These are phyloP conservation scores for Tolypocladium album DNA, from an alignment of 2,329 filamentous ascomycete genomes.

Conservation along the genomic window DNA sequence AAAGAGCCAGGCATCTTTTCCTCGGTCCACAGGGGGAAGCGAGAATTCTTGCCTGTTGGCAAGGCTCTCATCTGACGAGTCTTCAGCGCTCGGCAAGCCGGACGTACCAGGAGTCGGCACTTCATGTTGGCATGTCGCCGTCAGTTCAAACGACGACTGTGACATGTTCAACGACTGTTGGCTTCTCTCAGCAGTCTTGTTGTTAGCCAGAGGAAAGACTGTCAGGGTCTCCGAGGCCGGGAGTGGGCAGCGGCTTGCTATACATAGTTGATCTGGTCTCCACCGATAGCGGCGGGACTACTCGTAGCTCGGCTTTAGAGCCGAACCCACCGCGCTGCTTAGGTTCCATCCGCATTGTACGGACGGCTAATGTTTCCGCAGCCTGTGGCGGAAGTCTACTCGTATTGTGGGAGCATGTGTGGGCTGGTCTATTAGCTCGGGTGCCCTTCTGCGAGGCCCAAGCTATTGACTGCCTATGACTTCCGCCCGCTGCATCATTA, in stretches of 20 bases:
- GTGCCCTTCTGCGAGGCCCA: no score
- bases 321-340: not conserved
- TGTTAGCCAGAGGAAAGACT: not conserved
- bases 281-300: not conserved
- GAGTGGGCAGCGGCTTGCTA: not conserved
- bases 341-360: not conserved
- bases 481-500: no score
- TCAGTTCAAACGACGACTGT: not conserved
- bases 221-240: not conserved
- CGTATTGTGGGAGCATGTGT: no score
- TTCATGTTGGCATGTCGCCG: not conserved
- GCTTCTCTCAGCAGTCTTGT: not conserved
- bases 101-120: not conserved
- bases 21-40: constrained; percentile 18
- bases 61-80: not conserved
- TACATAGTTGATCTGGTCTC: not conserved
- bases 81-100: not conserved
- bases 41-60: constrained; percentile 5
- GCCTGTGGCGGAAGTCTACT: no score
- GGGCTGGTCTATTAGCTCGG: no score
- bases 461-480: no score
- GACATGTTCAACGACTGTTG: not conserved
- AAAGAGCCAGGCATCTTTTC: constrained; percentile 24
- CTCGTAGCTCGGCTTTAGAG: not conserved
- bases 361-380: no score